These are phyloP conservation scores for Microsporum canis DNA, from an alignment of 2,329 filamentous ascomycete species.

Conservation along the genomic window DNA sequence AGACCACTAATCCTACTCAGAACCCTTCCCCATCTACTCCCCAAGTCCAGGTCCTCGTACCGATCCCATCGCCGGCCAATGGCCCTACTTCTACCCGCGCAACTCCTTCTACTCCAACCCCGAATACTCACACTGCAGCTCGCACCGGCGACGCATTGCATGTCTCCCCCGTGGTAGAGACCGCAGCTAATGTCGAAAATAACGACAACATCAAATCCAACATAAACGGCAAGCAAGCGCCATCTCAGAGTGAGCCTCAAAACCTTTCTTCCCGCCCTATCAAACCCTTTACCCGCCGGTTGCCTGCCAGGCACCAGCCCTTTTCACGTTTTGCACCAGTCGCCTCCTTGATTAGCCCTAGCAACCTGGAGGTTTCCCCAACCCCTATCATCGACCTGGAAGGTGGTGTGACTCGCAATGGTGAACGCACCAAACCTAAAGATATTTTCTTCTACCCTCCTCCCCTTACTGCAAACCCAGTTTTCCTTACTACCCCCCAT, in stretches of 20 bases:
- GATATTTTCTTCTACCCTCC: not conserved
- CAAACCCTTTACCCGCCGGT: not conserved
- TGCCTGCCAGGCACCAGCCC: not conserved
- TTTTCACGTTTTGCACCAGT: not conserved
- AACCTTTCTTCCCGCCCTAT: not conserved
- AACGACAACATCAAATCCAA: not conserved
- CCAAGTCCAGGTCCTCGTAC: not conserved
- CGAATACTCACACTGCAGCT: not conserved
- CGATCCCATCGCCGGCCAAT: not conserved
- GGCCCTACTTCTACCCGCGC: not conserved
- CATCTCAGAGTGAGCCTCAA: constrained; percentile 5
- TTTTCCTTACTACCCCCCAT: not conserved
- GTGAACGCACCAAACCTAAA: not conserved
- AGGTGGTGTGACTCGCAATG: not conserved
- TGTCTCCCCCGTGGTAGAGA: not conserved
- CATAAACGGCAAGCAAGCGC: not conserved
- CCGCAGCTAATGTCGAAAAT: not conserved
- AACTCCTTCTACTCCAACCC: not conserved
- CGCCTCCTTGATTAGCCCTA: constrained; percentile 3
- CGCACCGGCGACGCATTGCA: not conserved
- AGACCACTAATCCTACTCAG: not conserved
- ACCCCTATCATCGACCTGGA: not conserved
- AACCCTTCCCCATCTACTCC: not conserved
- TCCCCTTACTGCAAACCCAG: not conserved
- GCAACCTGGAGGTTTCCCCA: not conserved